Conservation (phyloP, 495 filamentous ascomycete genomes). For the Neurospora sp. region DNA sequence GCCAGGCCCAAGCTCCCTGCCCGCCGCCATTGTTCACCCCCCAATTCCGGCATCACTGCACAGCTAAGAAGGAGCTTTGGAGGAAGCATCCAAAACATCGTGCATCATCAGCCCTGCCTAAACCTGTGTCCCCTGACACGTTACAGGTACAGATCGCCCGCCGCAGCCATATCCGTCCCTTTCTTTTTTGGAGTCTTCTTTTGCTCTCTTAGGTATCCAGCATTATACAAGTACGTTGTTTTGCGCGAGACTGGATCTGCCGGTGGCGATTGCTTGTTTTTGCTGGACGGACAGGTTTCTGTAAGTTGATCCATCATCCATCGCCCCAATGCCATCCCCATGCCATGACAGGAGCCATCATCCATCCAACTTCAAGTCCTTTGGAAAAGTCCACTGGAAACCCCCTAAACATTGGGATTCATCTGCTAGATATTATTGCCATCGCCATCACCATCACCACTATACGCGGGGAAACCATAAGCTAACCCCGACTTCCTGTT, state of each 20-base stretch:
- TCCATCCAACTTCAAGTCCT: not conserved
- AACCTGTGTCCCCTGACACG: not conserved
- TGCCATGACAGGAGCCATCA: not conserved
- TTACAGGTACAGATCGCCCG: not conserved
- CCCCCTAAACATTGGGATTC: not conserved
- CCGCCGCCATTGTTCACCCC: not conserved
- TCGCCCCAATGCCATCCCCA: not conserved
- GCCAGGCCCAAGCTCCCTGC: not conserved
- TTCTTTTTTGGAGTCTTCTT: not conserved
- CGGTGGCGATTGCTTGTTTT: not conserved
- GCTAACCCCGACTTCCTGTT: not conserved
- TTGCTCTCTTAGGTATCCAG: not conserved
- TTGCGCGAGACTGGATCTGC: not conserved
- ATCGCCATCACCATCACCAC: not conserved
- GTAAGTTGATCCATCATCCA: not conserved
- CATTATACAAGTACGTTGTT: not conserved
- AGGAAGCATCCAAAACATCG: not conserved
- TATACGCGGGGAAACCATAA: not conserved
- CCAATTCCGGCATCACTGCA: not conserved
- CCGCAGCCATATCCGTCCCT: not conserved
- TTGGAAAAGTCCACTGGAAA: too few species aligned
- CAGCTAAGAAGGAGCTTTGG: not conserved
- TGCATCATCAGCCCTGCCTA: not conserved
- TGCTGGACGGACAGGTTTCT: not conserved
- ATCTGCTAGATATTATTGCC: not conserved